Percentiles rank a stretch among this genome's conserved stretches.
Evolutionary conservation across 2,329 filamentous ascomycete genomes (phyloP).

Genomic region (Sordariomycetes sp.): DNA sequence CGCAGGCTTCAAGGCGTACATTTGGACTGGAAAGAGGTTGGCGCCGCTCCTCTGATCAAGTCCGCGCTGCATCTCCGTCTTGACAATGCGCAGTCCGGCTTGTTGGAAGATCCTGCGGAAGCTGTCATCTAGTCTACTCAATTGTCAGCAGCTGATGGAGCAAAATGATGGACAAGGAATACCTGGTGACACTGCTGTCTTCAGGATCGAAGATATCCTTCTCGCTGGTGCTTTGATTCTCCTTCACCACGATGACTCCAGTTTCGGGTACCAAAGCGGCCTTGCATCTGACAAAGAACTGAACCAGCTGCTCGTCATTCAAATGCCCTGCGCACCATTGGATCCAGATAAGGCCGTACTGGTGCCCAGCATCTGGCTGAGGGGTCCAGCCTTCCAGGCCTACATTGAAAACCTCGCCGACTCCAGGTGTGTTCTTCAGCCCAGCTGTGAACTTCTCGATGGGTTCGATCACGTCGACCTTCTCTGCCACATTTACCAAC

Average conservation of each 20-base stretch:
- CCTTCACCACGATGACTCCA: slow-evolving; percentile 35
- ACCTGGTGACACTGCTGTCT: slow-evolving; percentile 71
- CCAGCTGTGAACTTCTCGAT: slow-evolving; percentile 68
- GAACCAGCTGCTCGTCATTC: slow-evolving; percentile 61
- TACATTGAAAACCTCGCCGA: slow-evolving; percentile 56
- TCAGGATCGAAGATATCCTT: slow-evolving; percentile 55
- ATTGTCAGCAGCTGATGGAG: no score
- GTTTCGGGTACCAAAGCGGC: slow-evolving; percentile 18
- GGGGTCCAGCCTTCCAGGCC: slow-evolving; percentile 65
- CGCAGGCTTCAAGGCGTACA: slow-evolving; percentile 66
- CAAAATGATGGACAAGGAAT: slow-evolving; percentile 7
- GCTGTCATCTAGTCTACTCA: slow-evolving; percentile 64
- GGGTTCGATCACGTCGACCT: slow-evolving; percentile 79
- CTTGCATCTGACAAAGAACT: slow-evolving; percentile 56
- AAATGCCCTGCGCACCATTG: slow-evolving; percentile 88
- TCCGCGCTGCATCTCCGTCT: slow-evolving; percentile 63
- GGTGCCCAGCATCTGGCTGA: slow-evolving; percentile 18
- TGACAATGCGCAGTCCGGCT: slow-evolving; percentile 60
- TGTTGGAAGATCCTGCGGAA: slow-evolving; percentile 61
- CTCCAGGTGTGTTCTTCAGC: slow-evolving; percentile 47
- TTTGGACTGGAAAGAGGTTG: slow-evolving; percentile 60
- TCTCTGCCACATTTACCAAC: slow-evolving; percentile 57
- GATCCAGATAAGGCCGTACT: slow-evolving; percentile 78
- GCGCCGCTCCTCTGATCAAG: slow-evolving; percentile 45
- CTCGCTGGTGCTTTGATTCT: slow-evolving; percentile 56